phyloP scores from a whole-genome alignment of 2,329 filamentous ascomycete species.

The Diplodia sapinea region DNA sequence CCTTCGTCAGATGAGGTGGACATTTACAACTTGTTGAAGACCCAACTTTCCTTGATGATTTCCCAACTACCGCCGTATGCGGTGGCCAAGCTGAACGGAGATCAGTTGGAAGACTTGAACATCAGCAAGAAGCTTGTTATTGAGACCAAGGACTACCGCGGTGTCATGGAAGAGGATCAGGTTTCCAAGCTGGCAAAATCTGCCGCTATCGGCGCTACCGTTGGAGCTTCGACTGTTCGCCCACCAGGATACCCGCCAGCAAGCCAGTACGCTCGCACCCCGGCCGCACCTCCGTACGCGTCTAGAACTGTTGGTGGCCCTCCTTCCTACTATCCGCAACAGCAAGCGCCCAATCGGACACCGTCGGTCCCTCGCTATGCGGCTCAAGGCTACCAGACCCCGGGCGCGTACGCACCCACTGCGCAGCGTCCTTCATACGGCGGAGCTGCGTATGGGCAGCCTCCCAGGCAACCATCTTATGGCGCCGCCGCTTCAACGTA shows the following conservation, averaged over 20 bases:
- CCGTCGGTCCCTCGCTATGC: conserved; percentile 47
- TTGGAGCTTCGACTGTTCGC: conserved; percentile 40
- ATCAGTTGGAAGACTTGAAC: conserved; percentile 81
- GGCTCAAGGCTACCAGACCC: conserved; percentile 42
- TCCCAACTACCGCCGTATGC: conserved; percentile 80
- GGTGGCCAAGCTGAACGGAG: conserved; percentile 83
- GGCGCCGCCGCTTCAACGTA: conserved; percentile 29
- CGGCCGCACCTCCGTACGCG: conserved; percentile 34
- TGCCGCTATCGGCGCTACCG: conserved; percentile 42
- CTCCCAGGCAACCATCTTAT: conserved; percentile 23
- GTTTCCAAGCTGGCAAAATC: conserved; percentile 51
- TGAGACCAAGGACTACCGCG: conserved; percentile 73
- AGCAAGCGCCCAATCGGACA: conserved; percentile 44
- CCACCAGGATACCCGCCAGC: conserved; percentile 35
- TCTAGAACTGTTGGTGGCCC: conserved; percentile 42
- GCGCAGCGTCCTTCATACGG: conserved; percentile 35
- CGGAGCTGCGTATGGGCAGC: conserved; percentile 40
- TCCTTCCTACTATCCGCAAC: conserved; percentile 44
- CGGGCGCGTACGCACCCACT: conserved; percentile 39
- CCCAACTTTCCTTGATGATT: conserved; percentile 75
- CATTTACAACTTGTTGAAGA: conserved; percentile 74
- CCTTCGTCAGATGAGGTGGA: conserved; percentile 66
- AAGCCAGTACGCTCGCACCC: conserved; percentile 44
- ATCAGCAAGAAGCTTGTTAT: conserved; percentile 80
- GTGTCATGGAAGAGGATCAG: conserved; percentile 84